phyloP scores from a whole-genome alignment of 768 basidiomycete genomes.

The Boletus tomentosulus region DNA sequence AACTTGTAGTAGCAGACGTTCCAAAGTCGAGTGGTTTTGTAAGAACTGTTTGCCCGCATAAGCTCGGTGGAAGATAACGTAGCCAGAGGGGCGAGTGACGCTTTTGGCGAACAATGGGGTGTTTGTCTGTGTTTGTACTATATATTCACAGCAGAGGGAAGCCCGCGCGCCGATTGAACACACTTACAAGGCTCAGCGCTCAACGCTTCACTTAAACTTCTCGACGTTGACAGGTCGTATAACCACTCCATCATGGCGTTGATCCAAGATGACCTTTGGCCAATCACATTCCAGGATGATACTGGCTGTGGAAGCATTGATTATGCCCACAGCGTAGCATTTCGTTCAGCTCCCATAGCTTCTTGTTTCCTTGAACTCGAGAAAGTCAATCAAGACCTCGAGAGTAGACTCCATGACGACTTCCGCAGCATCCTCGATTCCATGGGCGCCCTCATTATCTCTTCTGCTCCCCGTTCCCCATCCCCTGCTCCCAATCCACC shows the following conservation, averaged over 20 bases:
- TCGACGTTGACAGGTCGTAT: background rate
- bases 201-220: too few relatives aligned
- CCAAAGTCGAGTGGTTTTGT: too few relatives aligned
- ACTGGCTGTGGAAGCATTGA: background rate
- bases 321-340: background rate
- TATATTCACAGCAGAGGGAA: too few relatives aligned
- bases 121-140: background rate
- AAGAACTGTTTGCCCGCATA: too few relatives aligned
- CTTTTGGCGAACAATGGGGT: background rate
- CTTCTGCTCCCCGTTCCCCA: background rate
- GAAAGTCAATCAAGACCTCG: background rate
- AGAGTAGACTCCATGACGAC: background rate
- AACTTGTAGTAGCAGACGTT: too few relatives aligned
- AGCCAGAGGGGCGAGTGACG: too few relatives aligned
- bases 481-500: background rate
- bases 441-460: background rate
- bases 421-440: background rate
- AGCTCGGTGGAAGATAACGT: too few relatives aligned
- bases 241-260: background rate
- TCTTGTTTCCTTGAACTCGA: slow-evolving; percentile 1
- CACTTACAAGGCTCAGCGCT: too few relatives aligned
- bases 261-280: background rate
- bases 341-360: background rate
- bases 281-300: background rate
- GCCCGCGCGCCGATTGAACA: too few relatives aligned